Evolutionary conservation across 2,329 filamentous ascomycete species (phyloP).

Genomic region (Sphaerulina vaccinii): DNA sequence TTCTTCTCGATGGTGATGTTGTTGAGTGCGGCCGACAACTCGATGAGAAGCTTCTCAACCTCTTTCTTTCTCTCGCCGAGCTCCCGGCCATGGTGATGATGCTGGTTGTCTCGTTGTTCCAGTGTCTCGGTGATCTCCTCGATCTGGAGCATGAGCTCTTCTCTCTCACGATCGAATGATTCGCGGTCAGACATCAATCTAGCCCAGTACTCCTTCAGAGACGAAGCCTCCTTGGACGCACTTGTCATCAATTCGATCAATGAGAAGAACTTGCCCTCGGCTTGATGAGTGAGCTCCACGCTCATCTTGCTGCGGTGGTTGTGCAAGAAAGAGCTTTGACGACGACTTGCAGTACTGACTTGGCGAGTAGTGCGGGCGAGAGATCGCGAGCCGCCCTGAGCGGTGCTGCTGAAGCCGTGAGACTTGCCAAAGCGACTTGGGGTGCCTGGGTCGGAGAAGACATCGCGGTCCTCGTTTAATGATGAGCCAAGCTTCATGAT

Average conservation of each 20-base stretch:
- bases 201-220: conserved; percentile 35
- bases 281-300: conserved; percentile 32
- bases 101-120: conserved; percentile 28
- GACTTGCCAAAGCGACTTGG: conserved; percentile 14
- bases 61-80: conserved; percentile 32
- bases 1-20: conserved; percentile 30
- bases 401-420: conserved; percentile 14
- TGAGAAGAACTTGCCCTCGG: conserved; percentile 35
- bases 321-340: conserved; percentile 29
- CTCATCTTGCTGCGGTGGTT: conserved; percentile 33
- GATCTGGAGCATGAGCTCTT: conserved; percentile 33
- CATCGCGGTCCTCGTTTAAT: conserved; percentile 21
- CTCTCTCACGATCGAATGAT: conserved; percentile 31
- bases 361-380: conserved; percentile 23
- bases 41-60: conserved; percentile 34
- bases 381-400: conserved; percentile 12
- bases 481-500: conserved; percentile 25
- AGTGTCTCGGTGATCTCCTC: conserved; percentile 32
- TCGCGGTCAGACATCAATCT: conserved; percentile 34
- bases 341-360: conserved; percentile 24
- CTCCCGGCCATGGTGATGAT: conserved; percentile 30
- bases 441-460: conserved; percentile 27
- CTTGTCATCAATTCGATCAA: conserved; percentile 36
- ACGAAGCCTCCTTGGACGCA: conserved; percentile 33
- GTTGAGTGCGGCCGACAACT: conserved; percentile 30